These are phyloP conservation scores for Musa itinerans DNA, from an alignment of 176 grass and related monocot species.

Conservation along the genomic window DNA sequence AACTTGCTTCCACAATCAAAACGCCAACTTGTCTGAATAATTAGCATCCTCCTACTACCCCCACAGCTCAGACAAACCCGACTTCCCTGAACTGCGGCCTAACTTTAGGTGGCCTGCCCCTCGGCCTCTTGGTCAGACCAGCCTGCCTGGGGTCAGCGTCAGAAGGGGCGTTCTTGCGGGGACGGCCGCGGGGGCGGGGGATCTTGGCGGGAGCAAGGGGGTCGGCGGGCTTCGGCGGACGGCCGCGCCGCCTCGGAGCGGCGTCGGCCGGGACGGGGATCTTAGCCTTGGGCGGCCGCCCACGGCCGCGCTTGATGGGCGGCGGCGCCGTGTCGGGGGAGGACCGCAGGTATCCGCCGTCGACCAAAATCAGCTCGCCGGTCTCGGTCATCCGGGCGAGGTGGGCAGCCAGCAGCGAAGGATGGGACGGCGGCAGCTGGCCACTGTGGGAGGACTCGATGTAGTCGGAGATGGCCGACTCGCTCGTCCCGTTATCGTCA, in stretches of 20 bases:
- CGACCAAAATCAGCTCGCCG: conserved; percentile 15
- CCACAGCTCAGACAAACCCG: conserved; percentile 10
- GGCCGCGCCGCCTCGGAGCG: conserved; percentile 15
- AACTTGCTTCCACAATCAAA: neutral
- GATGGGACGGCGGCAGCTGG: conserved; percentile 12
- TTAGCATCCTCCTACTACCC: neutral
- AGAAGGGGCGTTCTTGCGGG: neutral
- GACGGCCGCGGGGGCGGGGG: conserved; percentile 14
- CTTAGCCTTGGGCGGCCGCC: conserved; percentile 8
- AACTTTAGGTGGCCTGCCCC: conserved; percentile 15
- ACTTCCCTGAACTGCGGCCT: conserved; percentile 12
- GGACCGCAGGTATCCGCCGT: conserved; percentile 1
- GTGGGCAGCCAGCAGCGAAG: conserved; percentile 17
- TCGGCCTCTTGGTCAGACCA: neutral
- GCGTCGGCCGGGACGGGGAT: conserved; percentile 5
- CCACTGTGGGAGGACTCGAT: conserved; percentile 17
- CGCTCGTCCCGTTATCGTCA: conserved; percentile 20
- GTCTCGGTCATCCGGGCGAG: conserved; percentile 10
- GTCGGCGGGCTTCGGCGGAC: conserved; percentile 17
- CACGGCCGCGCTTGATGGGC: neutral
- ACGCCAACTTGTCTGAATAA: neutral
- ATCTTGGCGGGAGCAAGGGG: conserved; percentile 3
- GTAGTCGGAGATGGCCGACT: conserved; percentile 24
- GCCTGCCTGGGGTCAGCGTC: neutral
- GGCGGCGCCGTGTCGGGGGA: neutral